Conservation (phyloP, 306 rosid genomes). For the Styphnolobium japonicum region DNA sequence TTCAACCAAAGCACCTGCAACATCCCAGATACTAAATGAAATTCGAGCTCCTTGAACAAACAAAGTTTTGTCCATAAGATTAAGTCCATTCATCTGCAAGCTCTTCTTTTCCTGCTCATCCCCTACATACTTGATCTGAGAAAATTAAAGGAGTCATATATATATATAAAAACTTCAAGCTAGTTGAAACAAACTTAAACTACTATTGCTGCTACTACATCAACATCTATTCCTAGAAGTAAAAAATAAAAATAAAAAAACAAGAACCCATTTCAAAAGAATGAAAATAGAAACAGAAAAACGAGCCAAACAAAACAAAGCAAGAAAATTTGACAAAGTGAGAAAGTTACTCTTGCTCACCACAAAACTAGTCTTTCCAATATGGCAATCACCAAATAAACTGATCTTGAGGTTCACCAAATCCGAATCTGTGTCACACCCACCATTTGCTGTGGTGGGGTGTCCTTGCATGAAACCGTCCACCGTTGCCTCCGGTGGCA, state of each 20-base stretch:
- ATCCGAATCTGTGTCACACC: slow-evolving; percentile 67
- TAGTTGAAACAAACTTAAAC: no score
- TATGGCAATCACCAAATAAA: slow-evolving; percentile 88
- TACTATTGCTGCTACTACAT: no score
- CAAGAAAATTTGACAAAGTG: not conserved
- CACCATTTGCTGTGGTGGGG: slow-evolving; percentile 10
- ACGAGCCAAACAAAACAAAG: no score
- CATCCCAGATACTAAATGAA: slow-evolving; percentile 88
- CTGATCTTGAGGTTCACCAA: slow-evolving; percentile 82
- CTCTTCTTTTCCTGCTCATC: slow-evolving; percentile 70
- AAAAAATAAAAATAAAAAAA: no score
- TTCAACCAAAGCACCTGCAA: slow-evolving; percentile 55
- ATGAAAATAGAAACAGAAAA: not conserved
- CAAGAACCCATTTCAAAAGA: not conserved
- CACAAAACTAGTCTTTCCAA: slow-evolving; percentile 90
- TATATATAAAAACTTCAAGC: not conserved
- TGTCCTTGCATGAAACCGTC: slow-evolving; percentile 15
- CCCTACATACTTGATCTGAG: slow-evolving; percentile 82
- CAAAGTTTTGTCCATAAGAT: slow-evolving; percentile 80
- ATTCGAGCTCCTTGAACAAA: slow-evolving; percentile 73
- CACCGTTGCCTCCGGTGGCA: not conserved
- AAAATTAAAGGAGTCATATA: not conserved
- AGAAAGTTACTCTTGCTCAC: slow-evolving; percentile 42
- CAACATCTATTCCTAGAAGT: no score
- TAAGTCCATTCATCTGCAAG: slow-evolving; percentile 79